Base-by-base conservation (phyloP, 1,284 basidiomycete species). In the Spongispora temasekensis region DNA sequence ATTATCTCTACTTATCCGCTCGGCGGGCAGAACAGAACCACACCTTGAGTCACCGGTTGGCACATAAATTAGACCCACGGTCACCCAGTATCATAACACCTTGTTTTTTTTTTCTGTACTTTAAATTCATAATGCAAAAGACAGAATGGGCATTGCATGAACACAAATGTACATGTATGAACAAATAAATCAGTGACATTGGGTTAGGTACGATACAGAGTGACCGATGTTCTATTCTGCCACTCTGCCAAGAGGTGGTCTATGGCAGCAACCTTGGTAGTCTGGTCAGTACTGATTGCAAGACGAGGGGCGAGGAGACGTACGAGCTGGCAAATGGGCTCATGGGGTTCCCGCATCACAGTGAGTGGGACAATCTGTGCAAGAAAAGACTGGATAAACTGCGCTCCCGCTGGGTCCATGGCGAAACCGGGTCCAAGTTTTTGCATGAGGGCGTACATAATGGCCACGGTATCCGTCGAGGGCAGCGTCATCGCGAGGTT, bases 61-160 rank as follows among this genome's bases (percentile, higher is more conserved):
- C 57, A 57, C 58, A 62, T 63, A 68, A 61, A 31, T 50, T 73
- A 73, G 50, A 73, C 53, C 25, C 57, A 57, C 60, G 46, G 61
- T 58, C 27, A 53, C 63, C 57, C 46, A 75, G 72, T 75, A 75
- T 64, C 55, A 67, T 75, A 74, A 46, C 60, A 65, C 53, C 53
- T 51, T 60, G 55, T 61, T n/a, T n/a, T n/a, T n/a, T n/a, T n/a
- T n/a, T n/a, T n/a, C 55, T 50, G 21, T 51, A 57, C 50, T 44
- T 44, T 63, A 50, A 67, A 65, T 61, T 32, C 58, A 60, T 65
- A 61, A 61, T 56, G 51, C 58, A 65, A n/a, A n/a, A 59, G 40
- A 51, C 51, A 57, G 23, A 52, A 60, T n/a, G 40, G n/a, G n/a
- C 27, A 61, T 61, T 19, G 37, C 27, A 28, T 58, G 37, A 27